A percentile compares a stretch with the other conserved stretches of the same genome.
These are phyloP conservation scores for Hypoxylon intermedium DNA, from an alignment of 495 filamentous ascomycete genomes.

Conservation along the genomic window DNA sequence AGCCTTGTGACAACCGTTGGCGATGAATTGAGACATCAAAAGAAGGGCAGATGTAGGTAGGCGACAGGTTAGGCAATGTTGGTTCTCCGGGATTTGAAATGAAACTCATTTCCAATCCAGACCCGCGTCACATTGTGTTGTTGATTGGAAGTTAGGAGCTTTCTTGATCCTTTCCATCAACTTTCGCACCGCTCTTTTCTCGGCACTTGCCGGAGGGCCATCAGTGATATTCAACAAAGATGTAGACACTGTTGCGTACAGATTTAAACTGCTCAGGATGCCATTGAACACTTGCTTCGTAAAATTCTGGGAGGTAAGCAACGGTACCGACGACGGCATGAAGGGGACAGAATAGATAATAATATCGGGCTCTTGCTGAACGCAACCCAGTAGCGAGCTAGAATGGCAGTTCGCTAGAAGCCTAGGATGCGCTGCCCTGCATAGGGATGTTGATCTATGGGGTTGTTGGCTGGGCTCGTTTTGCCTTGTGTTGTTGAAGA, in stretches of 20 bases:
- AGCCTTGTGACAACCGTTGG: constrained; percentile 7
- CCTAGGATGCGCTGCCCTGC: constrained; percentile 15
- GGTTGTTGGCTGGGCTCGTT: constrained; percentile 22
- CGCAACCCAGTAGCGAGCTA: not conserved
- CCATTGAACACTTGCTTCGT: not conserved
- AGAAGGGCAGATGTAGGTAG: not conserved
- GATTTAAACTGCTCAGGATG: not conserved
- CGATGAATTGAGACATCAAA: not conserved
- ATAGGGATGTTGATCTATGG: constrained; percentile 33
- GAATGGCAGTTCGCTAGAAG: not conserved
- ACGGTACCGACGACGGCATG: no score
- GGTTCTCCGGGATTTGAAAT: constrained; percentile 24
- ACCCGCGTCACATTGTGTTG: constrained; percentile 30
- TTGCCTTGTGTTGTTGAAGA: constrained; percentile 22
- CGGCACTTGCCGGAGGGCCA: not conserved
- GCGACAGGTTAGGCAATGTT: no score
- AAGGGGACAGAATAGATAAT: not conserved
- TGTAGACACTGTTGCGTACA: not conserved
- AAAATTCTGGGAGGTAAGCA: no score
- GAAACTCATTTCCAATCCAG: constrained; percentile 32
- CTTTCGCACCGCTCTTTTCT: not conserved
- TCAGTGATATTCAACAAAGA: not conserved
- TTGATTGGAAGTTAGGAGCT: constrained; percentile 24
- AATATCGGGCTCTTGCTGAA: not conserved
- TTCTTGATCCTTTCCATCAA: constrained; percentile 4